Conservation (phyloP, 768 basidiomycete species). For the Tulasnella sp. region DNA sequence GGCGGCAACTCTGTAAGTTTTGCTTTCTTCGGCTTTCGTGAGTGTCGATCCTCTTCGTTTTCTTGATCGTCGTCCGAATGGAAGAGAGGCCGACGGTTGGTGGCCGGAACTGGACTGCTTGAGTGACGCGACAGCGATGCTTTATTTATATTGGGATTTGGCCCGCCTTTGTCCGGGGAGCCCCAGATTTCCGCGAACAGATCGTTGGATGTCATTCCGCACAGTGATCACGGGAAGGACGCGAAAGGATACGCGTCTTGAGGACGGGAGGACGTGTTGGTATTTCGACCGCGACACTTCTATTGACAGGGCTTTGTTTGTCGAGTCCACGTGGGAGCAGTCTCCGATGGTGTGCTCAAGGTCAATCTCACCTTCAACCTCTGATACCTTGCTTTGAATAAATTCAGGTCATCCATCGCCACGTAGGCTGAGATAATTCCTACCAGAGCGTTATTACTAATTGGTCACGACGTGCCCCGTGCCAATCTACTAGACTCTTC, state of each 20-base stretch:
- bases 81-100: background rate
- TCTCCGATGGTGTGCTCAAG: no score
- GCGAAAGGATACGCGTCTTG: background rate
- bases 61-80: background rate
- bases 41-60: background rate
- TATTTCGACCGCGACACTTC: background rate
- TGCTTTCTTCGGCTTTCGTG: background rate
- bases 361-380: no score
- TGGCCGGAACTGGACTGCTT: background rate
- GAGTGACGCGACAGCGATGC: background rate
- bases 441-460: no score
- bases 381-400: no score
- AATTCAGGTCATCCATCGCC: no score
- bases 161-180: background rate
- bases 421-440: no score
- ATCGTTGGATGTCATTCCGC: background rate
- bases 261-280: background rate
- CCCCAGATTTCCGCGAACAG: conserved; percentile 8
- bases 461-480: no score
- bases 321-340: background rate
- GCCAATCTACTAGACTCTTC: no score
- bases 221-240: background rate
- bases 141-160: background rate
- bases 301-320: background rate
- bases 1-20: background rate